A percentile compares a stretch with the other conserved stretches of the same genome.
phyloP scores from a whole-genome alignment of 805 yeast genomes.

The Starmerella etchellsii region DNA sequence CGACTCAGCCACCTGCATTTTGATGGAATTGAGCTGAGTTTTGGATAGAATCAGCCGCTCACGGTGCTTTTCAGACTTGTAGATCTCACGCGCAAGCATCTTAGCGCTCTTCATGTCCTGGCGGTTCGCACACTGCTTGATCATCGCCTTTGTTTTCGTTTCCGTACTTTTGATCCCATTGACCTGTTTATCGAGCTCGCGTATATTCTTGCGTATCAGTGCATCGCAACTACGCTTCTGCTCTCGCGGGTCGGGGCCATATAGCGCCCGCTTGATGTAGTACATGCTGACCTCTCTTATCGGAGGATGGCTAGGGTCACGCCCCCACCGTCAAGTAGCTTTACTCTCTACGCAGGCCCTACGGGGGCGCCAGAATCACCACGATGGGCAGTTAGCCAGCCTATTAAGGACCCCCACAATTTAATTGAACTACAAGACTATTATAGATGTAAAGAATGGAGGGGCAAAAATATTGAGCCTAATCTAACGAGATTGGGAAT shows the following conservation, averaged over 20 bases:
- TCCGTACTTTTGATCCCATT: slow-evolving; percentile 45
- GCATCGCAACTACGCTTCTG: slow-evolving; percentile 66
- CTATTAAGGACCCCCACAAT: neutral
- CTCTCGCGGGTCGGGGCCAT: slow-evolving; percentile 94
- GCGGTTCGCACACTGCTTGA: slow-evolving; percentile 61
- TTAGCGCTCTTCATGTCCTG: slow-evolving; percentile 65
- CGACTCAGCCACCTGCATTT: slow-evolving; percentile 83
- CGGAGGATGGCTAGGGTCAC: no score
- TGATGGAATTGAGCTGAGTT: slow-evolving; percentile 75
- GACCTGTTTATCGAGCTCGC: slow-evolving; percentile 74
- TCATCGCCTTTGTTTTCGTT: slow-evolving; percentile 63
- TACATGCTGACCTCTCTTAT: slow-evolving; percentile 41
- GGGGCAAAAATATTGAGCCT: no score
- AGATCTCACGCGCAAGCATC: slow-evolving; percentile 69
- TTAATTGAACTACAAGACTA: no score
- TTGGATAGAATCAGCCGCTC: slow-evolving; percentile 62
- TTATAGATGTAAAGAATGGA: no score
- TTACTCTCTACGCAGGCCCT: no score
- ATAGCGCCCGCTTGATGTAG: slow-evolving; percentile 68
- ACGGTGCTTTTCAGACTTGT: slow-evolving; percentile 59
- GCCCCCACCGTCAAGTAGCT: slow-evolving; percentile 23
- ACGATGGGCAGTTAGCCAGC: neutral
- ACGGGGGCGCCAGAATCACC: no score
- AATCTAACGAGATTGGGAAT: no score
- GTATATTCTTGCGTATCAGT: slow-evolving; percentile 66